These are phyloP conservation scores for Penicillium frequentans DNA, from an alignment of 2,329 filamentous ascomycete species.

Conservation along the genomic window DNA sequence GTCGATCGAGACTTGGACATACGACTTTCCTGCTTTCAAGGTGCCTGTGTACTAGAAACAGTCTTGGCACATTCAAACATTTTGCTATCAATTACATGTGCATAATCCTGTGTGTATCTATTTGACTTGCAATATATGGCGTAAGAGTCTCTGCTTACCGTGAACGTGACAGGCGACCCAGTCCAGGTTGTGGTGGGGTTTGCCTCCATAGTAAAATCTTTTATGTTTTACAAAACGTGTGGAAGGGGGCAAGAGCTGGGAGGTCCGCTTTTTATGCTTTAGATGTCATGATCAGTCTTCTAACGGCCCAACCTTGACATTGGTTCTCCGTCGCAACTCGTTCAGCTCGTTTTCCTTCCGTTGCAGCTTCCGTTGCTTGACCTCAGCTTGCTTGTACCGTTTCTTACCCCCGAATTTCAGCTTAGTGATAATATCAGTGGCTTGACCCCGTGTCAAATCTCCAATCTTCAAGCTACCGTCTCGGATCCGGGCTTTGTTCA, in stretches of 20 bases:
- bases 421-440: conserved; percentile 89
- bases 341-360: conserved; percentile 12
- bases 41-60: conserved; percentile 37
- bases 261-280: background rate
- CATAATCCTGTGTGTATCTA: background rate
- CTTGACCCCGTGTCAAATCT: conserved; percentile 73
- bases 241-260: too few relatives aligned
- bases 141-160: background rate
- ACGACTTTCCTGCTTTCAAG: conserved; percentile 41
- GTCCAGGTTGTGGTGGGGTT: background rate
- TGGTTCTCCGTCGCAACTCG: conserved; percentile 16
- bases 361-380: conserved; percentile 25
- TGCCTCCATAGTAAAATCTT: too few relatives aligned
- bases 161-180: background rate
- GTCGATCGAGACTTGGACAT: conserved; percentile 43
- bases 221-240: too few relatives aligned
- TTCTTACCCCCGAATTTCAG: conserved; percentile 77
- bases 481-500: conserved; percentile 40
- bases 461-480: conserved; percentile 11
- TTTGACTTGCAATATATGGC: background rate
- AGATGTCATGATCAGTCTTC: conserved; percentile 7
- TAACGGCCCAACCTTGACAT: conserved; percentile 52
- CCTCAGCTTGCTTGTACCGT: conserved; percentile 57
- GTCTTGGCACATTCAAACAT: background rate
- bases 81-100: background rate